A percentile compares a stretch with the other conserved stretches of the same genome.
These are phyloP conservation scores for Sporobolomyces roseus DNA, from an alignment of 768 basidiomycete genomes.

Conservation along the genomic window DNA sequence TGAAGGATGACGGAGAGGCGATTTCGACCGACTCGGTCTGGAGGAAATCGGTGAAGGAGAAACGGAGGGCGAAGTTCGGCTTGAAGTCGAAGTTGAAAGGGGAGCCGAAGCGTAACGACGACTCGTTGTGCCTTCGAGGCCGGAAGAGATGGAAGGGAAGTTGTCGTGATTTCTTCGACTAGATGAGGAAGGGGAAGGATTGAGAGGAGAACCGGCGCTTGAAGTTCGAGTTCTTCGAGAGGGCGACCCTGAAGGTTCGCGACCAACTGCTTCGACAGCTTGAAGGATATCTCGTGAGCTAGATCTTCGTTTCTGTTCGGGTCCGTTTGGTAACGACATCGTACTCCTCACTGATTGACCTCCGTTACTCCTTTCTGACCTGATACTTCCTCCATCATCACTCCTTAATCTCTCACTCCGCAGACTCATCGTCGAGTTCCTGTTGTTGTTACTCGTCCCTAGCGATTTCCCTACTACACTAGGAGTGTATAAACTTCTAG, in stretches of 20 bases:
- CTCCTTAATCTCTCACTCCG: background rate
- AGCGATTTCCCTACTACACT: constrained; percentile 20
- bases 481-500: constrained; percentile 16
- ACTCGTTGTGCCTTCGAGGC: constrained; percentile 7
- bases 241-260: background rate
- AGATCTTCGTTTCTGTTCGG: background rate
- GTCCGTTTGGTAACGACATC: constrained; percentile 6
- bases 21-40: constrained; percentile 2
- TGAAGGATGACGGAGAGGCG: constrained; percentile 19
- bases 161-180: constrained; percentile 12
- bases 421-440: background rate
- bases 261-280: constrained; percentile 2
- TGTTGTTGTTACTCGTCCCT: background rate
- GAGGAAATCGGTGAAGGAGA: constrained; percentile 1
- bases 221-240: background rate
- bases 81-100: background rate
- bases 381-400: constrained; percentile 4
- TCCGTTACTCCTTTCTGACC: constrained; percentile 13
- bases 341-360: background rate
- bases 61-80: background rate
- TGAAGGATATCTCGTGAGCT: constrained; percentile 2
- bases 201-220: background rate
- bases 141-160: constrained; percentile 1
- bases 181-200: background rate
- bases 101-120: constrained; percentile 18